Conservation (phyloP, 352 stramenopile genomes). For the Blastocystis sp. region DNA sequence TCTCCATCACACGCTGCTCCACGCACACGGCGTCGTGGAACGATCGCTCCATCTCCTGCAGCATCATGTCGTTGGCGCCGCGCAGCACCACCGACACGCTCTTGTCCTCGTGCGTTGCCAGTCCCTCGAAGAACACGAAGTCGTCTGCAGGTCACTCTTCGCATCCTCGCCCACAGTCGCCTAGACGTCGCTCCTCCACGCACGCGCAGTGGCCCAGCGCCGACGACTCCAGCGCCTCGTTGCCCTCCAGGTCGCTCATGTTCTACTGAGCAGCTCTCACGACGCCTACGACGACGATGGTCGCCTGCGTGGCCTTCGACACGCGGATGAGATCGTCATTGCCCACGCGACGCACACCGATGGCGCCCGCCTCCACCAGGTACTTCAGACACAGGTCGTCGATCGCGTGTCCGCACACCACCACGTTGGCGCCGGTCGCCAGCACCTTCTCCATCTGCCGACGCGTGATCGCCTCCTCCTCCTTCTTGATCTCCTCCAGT, state of each 20-base stretch:
- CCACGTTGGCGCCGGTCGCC: slow-evolving; percentile 87
- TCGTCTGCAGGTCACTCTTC: slow-evolving; percentile 67
- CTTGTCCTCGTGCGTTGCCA: slow-evolving; percentile 79
- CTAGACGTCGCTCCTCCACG: slow-evolving; percentile 87
- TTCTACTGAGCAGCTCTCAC: slow-evolving; percentile 70
- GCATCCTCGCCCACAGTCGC: slow-evolving; percentile 66
- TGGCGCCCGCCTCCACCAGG: slow-evolving; percentile 92
- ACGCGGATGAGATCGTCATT: slow-evolving; percentile 95
- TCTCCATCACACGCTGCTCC: slow-evolving; percentile 99
- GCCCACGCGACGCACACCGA: slow-evolving; percentile 87
- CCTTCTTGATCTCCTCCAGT: slow-evolving; percentile 91
- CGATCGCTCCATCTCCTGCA: slow-evolving; percentile 97
- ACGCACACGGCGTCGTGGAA: slow-evolving; percentile 96
- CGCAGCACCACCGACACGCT: slow-evolving; percentile 83
- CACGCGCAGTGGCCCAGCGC: slow-evolving; percentile 80
- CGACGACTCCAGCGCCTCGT: slow-evolving; percentile 85
- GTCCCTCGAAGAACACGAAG: slow-evolving; percentile 94
- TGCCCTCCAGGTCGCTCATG: slow-evolving; percentile 92
- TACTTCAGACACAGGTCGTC: slow-evolving; percentile 99
- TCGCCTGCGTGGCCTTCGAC: slow-evolving; percentile 89
- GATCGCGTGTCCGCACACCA: slow-evolving; percentile 98
- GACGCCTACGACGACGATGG: slow-evolving; percentile 65
- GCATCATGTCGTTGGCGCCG: slow-evolving; percentile 97
- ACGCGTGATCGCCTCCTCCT: slow-evolving; percentile 99
- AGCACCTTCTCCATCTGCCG: slow-evolving; percentile 99